Evolutionary conservation across 208 protist species (phyloP).

Genomic region (Trypanosoma avium): DNA sequence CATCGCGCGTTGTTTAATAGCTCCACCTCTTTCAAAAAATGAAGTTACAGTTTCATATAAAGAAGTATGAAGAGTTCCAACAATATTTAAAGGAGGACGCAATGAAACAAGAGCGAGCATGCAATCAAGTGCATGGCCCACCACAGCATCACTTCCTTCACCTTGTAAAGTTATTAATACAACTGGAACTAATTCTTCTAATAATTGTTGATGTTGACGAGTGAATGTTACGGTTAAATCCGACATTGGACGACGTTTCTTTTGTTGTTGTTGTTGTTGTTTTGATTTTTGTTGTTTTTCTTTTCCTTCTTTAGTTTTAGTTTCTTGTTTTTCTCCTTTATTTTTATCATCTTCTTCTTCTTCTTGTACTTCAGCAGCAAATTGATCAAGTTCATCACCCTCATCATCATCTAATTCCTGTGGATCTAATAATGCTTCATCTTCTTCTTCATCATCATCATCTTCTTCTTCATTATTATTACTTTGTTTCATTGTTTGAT

Average conservation of each 20-base stretch:
- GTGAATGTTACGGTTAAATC: slow-evolving; percentile 77
- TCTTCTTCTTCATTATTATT: background rate
- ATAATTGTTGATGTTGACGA: slow-evolving; percentile 60
- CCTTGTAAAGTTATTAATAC: slow-evolving; percentile 83
- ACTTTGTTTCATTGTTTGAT: slow-evolving; percentile 3
- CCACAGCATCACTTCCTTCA: slow-evolving; percentile 88
- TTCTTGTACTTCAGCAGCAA: slow-evolving; percentile 53
- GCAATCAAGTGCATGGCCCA: slow-evolving; percentile 82
- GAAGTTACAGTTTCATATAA: slow-evolving; percentile 75
- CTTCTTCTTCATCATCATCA: slow-evolving; percentile 1
- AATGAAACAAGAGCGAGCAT: slow-evolving; percentile 81
- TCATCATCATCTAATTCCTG: slow-evolving; percentile 38
- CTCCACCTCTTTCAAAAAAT: slow-evolving; percentile 80
- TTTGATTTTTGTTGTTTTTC: background rate
- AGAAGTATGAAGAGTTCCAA: slow-evolving; percentile 49
- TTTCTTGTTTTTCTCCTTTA: too few species aligned
- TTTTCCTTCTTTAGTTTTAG: background rate
- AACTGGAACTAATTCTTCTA: slow-evolving; percentile 74
- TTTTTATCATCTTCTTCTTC: slow-evolving; percentile 16
- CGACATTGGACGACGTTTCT: slow-evolving; percentile 17
- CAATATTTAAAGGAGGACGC: slow-evolving; percentile 64
- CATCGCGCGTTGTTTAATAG: slow-evolving; percentile 89
- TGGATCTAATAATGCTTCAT: slow-evolving; percentile 24
- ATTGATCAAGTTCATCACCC: slow-evolving; percentile 68
- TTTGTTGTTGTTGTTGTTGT: background rate